Conservation (phyloP, 176 grass and related monocot species). For the Avena insularis region DNA sequence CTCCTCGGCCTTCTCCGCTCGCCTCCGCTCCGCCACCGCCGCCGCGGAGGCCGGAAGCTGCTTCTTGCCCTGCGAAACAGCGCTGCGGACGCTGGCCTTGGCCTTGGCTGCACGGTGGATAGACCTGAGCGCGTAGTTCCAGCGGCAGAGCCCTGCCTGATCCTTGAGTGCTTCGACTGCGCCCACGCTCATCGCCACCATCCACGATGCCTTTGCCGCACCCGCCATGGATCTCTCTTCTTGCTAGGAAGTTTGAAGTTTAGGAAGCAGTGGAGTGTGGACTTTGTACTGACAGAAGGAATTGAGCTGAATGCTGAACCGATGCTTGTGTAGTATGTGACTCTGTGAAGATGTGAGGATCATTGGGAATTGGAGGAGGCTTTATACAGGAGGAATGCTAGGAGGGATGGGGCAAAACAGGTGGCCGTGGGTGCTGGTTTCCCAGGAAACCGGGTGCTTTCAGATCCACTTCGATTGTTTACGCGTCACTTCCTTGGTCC, state of each 20-base stretch:
- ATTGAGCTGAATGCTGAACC: background rate
- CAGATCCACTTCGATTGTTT: background rate
- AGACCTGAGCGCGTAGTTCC: slow-evolving; percentile 52
- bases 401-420: background rate
- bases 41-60: background rate
- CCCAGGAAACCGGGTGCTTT: slow-evolving; percentile 15
- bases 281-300: background rate
- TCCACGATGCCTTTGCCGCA: background rate
- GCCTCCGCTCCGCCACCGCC: slow-evolving; percentile 5
- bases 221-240: background rate
- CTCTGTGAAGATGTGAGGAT: background rate
- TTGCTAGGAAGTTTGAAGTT: too few relatives aligned
- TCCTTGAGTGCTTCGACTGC: slow-evolving; percentile 64
- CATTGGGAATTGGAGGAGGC: background rate
- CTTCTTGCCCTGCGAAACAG: slow-evolving; percentile 40
- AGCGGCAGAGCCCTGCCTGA: slow-evolving; percentile 54
- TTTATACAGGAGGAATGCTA: background rate
- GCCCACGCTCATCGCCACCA: slow-evolving; percentile 51
- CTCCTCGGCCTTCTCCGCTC: slow-evolving; percentile 54
- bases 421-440: slow-evolving; percentile 31
- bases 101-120: background rate
- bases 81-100: slow-evolving; percentile 33
- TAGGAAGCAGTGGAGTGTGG: background rate
- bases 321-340: background rate
- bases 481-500: background rate